Evolutionary conservation across 176 grass and related monocot genomes (phyloP), one percentile per base, ranked within the genome.

Genomic region (Cocos nucifera): DNA sequence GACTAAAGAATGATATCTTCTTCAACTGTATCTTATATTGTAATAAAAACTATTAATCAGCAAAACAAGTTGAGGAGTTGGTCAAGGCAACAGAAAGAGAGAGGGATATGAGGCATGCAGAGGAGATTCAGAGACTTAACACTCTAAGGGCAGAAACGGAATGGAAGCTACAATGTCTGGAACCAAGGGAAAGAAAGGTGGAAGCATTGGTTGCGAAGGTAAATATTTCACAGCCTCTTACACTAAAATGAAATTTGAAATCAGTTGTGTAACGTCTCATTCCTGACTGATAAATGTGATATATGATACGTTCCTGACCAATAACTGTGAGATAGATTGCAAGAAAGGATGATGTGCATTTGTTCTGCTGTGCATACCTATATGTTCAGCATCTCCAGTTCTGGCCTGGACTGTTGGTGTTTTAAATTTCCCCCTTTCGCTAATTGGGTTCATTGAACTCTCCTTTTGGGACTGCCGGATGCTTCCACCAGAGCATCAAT

Each of bases 1-100:
- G 35, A 10, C 35, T 9, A 44, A 14, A 10, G 50, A 19, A 51
- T 15, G 17, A 28, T 52, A 24, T 1, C 15, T 24, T n/a, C 14
- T 52, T 51, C 50, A 44, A 44, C 10, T 50, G 18, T 50, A 27
- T 21, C 8, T 32, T 20, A 30, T 54, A 0, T 30, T 3, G 4
- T 8, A 44, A 24, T 44, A 74, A 56, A 15, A 15, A 54, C 53
- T 68, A 62, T 23, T 15, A 22, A 68, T 59, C 57, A 95, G 80
- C 51, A 49, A 66, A 61, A 50, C 73, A 87, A 74, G 66, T 61
- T 22, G 71, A 84, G 52, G 69, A 82, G 49, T 29, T 65, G 59
- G 58, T 87, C 29, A 85, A 90, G 54, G 57, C 1, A 6, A 76
- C 85, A 24, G 65, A 84, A 64, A 87, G 76, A 75, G 72, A 95